A percentile compares a stretch with the other conserved stretches of the same genome.
These are phyloP conservation scores for Paraconiothyrium brasiliense DNA, from an alignment of 2,329 filamentous ascomycete species.

Conservation along the genomic window DNA sequence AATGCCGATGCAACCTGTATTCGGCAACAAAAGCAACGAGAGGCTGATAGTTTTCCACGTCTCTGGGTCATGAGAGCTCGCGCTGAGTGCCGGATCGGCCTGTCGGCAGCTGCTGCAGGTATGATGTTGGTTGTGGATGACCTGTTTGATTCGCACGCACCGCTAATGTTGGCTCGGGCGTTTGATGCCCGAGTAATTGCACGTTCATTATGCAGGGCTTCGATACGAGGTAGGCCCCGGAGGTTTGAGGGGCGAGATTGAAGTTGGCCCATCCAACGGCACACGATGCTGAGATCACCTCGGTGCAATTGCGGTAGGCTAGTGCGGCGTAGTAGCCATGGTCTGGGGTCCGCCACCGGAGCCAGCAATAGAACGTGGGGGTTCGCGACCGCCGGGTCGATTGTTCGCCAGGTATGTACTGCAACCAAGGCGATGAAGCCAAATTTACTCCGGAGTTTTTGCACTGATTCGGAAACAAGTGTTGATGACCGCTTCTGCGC, in stretches of 20 bases:
- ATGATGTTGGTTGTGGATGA: constrained; percentile 18
- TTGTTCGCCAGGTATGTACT: constrained; percentile 22
- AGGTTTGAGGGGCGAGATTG: neutral
- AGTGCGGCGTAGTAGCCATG: constrained; percentile 24
- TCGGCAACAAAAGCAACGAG: constrained; percentile 42
- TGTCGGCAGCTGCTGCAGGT: constrained; percentile 24
- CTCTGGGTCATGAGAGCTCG: constrained; percentile 28
- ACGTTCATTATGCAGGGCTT: neutral
- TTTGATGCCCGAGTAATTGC: constrained; percentile 8
- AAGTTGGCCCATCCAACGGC: neutral
- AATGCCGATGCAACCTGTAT: constrained; percentile 29
- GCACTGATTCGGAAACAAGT: constrained; percentile 17
- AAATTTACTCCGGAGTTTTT: constrained; percentile 16
- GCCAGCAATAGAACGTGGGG: constrained; percentile 37
- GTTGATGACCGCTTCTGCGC: constrained; percentile 28
- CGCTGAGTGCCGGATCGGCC: constrained; percentile 33
- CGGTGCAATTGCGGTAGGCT: constrained; percentile 6
- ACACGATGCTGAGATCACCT: neutral
- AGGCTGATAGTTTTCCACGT: constrained; percentile 34
- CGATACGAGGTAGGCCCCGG: neutral
- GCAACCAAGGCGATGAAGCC: constrained; percentile 25
- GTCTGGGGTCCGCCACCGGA: constrained; percentile 29
- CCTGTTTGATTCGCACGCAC: constrained; percentile 7
- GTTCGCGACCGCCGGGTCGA: constrained; percentile 17
- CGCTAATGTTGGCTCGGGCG: neutral